Evolutionary conservation across 164 flowering plant genomes (phyloP).

Genomic region (Saururus chinensis): DNA sequence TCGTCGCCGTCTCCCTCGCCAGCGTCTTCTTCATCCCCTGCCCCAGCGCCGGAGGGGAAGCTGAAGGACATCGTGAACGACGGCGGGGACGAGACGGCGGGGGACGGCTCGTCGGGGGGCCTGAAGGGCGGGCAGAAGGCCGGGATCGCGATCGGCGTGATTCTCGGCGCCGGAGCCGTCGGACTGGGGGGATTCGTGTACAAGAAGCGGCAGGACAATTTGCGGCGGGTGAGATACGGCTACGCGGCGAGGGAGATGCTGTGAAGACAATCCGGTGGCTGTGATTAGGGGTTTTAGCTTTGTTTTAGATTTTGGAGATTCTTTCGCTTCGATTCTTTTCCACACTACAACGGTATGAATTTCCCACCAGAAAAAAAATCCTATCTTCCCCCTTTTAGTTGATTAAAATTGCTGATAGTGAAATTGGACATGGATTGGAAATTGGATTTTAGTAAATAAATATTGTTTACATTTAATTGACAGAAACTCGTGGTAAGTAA

Average conservation of each 20-base stretch:
- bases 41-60: not conserved
- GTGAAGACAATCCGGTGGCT: not conserved
- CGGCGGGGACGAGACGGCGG: not conserved
- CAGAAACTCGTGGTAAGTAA: no score
- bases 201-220: conserved; percentile 27
- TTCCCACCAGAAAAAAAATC: not conserved
- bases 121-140: conserved; percentile 26
- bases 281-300: not conserved
- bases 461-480: no score
- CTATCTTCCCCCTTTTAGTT: not conserved
- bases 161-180: conserved; percentile 17
- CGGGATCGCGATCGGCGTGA: conserved; percentile 25
- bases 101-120: conserved; percentile 9
- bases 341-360: no score
- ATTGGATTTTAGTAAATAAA: no score
- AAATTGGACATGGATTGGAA: no score
- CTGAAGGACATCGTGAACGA: not conserved
- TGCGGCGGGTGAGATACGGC: conserved; percentile 23
- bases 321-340: not conserved
- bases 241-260: conserved; percentile 21
- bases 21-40: conserved; percentile 14
- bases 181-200: conserved; percentile 19
- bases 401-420: no score
- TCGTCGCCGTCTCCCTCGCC: conserved; percentile 2
- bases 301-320: conserved; percentile 4